Base-by-base conservation (phyloP, 192 early-diverging fungal genomes). In the Tieghemiomyces parasiticus region DNA sequence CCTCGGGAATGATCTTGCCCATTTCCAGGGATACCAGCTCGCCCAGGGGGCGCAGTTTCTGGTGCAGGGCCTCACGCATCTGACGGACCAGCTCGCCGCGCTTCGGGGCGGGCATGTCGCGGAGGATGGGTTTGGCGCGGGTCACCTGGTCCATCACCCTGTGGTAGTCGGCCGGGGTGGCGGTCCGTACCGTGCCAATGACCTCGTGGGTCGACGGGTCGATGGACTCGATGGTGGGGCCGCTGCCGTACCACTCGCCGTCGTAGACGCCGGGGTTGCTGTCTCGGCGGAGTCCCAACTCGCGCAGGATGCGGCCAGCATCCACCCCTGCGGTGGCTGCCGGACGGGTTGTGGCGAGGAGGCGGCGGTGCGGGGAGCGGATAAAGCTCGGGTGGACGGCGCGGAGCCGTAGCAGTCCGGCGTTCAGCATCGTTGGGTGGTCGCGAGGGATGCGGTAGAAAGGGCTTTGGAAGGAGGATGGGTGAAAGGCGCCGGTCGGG, bases 1-100 rank as follows among this genome's bases (percentile, higher is more conserved):
- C 93, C 69, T 97, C 93, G 16, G 90, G 79, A 56, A 86, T 60
- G 60, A 97, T 93, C 75, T 97, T 97, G 64, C 93, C 93, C 81
- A 97, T 91, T 72, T 96, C 93, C 46, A 95, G 69, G 14, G 90
- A 73, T 12, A 97, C 89, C 22, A 97, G 75, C 25, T 74, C 76
- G n/a, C 90, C 93, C 42, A 97, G 77, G 19, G 83, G 81, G 52
- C 87, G 72, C 55, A 84, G 81, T 60, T 90, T 81, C 16, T 71
- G 75, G 51, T 77, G 73, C 31, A 97, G 77, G 30, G 84, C 83
- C 52, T 89, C 82, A 50, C 91, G 79, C 82, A 97, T 94, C 60
- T 88, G 84, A 28, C 90, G 78, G 31, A 97, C 80, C 48, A 97
- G 80, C 59, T 93, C 87, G 35, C 93, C 93, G 55, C 93, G 82